Base-by-base conservation (phyloP, 2,329 filamentous ascomycete species). In the Aspergillus sp. region DNA sequence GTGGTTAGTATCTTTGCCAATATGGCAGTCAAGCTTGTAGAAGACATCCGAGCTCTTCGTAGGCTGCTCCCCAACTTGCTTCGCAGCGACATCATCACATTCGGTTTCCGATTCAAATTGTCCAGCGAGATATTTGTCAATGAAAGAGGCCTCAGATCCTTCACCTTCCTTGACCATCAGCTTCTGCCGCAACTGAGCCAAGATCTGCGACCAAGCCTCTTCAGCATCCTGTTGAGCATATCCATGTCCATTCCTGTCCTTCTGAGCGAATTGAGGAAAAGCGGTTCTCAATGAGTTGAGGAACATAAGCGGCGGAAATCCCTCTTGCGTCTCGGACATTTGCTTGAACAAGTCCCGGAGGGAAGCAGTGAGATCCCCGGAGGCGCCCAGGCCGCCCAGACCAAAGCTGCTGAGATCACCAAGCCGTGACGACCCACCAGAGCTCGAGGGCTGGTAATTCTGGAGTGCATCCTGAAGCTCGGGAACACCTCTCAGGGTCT, bases 201-300 rank as follows among this genome's bases (percentile, higher is more conserved):
- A 74, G 52, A 98, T 94, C 65, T 97, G 91, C 17, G 91, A 93
- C 90, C 91, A 98, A 42, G 91, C 93, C 69, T 98, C 93, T 69
- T 98, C 93, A 1, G 93, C 93, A 73, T 98, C 93, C 71, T 98
- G 93, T 70, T 98, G 93, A n/a, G 93, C 90, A 63, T 85, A 97
- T 5, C 88, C 90, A 49, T 85, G 78, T 19, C 88, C 87, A 27
- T 85, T 84, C 66, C 88, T 90, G 47, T 89, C 82, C 61, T 82
- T 85, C 71, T 98, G 90, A 9, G 89, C 90, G 64, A 98, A 98
- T 64, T 97, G 93, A 7, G 93, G 93, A 63, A 88, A 96, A 1
- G 83, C 79, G 23, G 76, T 77, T 51, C 91, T 85, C 13, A 98
- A 78, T 3, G 89, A 81, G 58, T 83, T 84, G 50, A 98, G 76